Evolutionary conservation across 2,329 filamentous ascomycete genomes (phyloP).

Genomic region (Trichoderma lentiforme): DNA sequence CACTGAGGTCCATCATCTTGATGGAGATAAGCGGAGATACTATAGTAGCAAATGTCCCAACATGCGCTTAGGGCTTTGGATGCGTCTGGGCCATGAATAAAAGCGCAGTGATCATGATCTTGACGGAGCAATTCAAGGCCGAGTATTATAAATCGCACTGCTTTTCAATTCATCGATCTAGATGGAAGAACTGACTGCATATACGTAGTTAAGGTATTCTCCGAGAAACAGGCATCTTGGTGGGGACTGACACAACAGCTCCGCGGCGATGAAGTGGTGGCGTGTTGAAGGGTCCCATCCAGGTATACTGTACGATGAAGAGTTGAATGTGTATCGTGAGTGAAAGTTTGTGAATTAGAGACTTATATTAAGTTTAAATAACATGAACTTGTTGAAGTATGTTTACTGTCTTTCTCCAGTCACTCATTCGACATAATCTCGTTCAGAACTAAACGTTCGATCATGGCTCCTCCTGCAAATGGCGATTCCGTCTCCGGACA

Average conservation of each 20-base stretch:
- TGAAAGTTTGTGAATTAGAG: rapidly evolving
- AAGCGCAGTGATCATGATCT: neutral
- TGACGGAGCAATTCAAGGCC: neutral
- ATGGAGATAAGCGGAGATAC: neutral
- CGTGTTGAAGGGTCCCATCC: neutral
- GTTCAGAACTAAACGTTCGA: neutral
- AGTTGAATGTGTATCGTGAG: neutral
- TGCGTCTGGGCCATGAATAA: neutral
- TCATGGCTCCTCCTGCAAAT: neutral
- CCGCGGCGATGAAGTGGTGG: neutral
- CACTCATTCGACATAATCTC: neutral
- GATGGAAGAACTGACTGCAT: neutral
- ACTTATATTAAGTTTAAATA: neutral
- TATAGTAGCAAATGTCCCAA: no score
- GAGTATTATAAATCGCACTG: neutral
- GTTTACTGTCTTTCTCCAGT: neutral
- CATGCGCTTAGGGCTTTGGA: neutral
- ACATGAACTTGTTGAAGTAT: neutral
- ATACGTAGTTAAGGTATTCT: neutral
- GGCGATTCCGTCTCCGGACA: neutral
- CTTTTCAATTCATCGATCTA: neutral
- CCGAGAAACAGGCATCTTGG: neutral
- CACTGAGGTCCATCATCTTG: neutral
- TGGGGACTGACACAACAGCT: neutral
- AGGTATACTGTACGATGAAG: neutral